phyloP scores from a whole-genome alignment of 345 rosid species.

The Balakata baccata region DNA sequence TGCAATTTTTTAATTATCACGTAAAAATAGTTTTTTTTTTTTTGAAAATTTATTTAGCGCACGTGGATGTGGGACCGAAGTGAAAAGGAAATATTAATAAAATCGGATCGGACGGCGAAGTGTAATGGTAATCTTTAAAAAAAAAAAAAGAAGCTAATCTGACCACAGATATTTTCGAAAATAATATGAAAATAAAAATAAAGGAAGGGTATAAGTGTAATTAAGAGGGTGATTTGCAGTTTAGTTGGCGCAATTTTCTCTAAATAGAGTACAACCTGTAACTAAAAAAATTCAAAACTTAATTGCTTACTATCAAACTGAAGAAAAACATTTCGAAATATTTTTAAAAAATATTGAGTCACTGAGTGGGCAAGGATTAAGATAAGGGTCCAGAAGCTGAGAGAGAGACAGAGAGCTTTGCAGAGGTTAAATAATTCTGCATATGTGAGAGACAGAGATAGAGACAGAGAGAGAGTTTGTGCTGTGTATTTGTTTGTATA shows the following conservation, averaged over 20 bases:
- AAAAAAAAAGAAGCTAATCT: not conserved
- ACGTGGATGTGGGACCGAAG: not conserved
- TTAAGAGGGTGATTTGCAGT: not conserved
- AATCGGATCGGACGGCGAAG: not conserved
- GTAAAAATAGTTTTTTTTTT: not conserved
- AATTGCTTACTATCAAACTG: not conserved
- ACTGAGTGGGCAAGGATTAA: no score
- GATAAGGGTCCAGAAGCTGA: no score
- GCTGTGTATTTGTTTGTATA: not conserved
- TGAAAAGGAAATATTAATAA: not conserved
- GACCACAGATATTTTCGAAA: slow-evolving; percentile 7
- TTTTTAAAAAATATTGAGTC: not conserved
- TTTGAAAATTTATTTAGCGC: not conserved
- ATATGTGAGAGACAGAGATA: not conserved
- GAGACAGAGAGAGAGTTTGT: not conserved
- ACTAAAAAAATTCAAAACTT: not conserved
- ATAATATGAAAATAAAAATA: not conserved
- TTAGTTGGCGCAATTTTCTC: slow-evolving; percentile 20
- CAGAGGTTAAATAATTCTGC: not conserved
- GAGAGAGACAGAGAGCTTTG: no score
- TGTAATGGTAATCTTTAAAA: no score
- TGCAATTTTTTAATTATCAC: not conserved
- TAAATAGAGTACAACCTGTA: not conserved
- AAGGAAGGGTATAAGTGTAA: not conserved
- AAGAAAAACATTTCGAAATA: not conserved